A percentile compares a stretch with the other conserved stretches of the same genome.
These are phyloP conservation scores for Keithomyces neogunnii DNA, from an alignment of 2,329 filamentous ascomycete species.

Conservation along the genomic window DNA sequence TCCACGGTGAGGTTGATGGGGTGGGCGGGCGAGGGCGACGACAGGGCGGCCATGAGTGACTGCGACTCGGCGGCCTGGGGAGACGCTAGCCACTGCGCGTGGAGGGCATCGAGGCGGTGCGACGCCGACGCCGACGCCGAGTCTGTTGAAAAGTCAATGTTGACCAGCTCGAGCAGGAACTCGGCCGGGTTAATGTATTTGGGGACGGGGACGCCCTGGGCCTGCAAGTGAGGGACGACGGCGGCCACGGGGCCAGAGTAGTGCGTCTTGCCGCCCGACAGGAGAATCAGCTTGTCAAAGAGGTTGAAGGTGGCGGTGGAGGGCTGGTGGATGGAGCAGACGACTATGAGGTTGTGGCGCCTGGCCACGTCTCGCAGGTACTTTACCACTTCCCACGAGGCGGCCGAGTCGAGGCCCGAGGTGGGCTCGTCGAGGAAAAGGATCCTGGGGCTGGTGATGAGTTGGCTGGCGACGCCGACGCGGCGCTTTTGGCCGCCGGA, in stretches of 20 bases:
- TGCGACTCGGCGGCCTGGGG: slow-evolving; percentile 12
- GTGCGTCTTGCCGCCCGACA: slow-evolving; percentile 61
- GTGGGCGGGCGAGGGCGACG: slow-evolving; percentile 14
- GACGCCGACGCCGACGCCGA: slow-evolving; percentile 30
- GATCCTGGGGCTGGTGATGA: slow-evolving; percentile 74
- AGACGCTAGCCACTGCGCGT: slow-evolving; percentile 17
- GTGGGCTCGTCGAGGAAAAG: slow-evolving; percentile 81
- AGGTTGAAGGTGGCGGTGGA: slow-evolving; percentile 71
- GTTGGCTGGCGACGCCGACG: slow-evolving; percentile 69
- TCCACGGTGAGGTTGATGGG: background rate
- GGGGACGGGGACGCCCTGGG: slow-evolving; percentile 54
- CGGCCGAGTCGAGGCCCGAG: slow-evolving; percentile 71
- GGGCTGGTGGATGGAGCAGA: slow-evolving; percentile 80
- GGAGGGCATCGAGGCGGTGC: slow-evolving; percentile 16
- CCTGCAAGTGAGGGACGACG: slow-evolving; percentile 55
- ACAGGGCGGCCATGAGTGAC: slow-evolving; percentile 16
- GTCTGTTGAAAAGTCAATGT: slow-evolving; percentile 60
- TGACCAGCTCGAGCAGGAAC: slow-evolving; percentile 69
- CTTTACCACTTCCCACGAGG: slow-evolving; percentile 66
- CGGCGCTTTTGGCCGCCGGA: slow-evolving; percentile 79
- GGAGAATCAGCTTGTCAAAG: slow-evolving; percentile 70
- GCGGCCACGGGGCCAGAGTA: slow-evolving; percentile 60
- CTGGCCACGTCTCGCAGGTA: slow-evolving; percentile 61
- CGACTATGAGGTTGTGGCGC: slow-evolving; percentile 63
- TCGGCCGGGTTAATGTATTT: slow-evolving; percentile 71